Conservation (phyloP, 805 yeast species). For the Isabelozyma pseudorhagii region DNA sequence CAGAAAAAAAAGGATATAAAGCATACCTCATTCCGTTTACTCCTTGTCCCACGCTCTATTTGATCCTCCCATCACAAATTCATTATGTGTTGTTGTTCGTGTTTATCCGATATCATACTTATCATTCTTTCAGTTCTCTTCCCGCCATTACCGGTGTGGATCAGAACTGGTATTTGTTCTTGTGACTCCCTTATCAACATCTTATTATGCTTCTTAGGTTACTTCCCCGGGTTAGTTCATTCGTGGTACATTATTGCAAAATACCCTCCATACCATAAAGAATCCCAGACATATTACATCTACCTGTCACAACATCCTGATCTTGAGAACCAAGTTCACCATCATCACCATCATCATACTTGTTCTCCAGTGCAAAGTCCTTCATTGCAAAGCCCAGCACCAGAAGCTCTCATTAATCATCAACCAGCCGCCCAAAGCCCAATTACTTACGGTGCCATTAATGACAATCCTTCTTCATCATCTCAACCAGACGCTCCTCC, state of each 20-base stretch:
- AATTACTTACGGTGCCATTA: constrained; percentile 24
- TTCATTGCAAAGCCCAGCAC: not conserved
- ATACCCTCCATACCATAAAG: constrained; percentile 37
- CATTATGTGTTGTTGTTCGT: constrained; percentile 19
- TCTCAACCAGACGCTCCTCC: constrained; percentile 13
- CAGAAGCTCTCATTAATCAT: constrained; percentile 5
- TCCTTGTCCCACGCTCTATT: not conserved
- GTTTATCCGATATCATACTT: constrained; percentile 52
- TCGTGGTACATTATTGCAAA: constrained; percentile 49
- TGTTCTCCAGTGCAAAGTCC: constrained; percentile 4
- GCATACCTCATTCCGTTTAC: not conserved
- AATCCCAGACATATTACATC: constrained; percentile 31
- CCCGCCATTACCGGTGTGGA: constrained; percentile 73
- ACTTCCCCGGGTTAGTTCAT: constrained; percentile 50
- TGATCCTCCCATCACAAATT: not conserved
- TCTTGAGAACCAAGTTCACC: constrained; percentile 27
- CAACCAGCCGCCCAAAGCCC: constrained; percentile 1
- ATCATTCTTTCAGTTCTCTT: constrained; percentile 58
- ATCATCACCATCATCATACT: constrained; percentile 15
- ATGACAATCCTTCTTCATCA: constrained; percentile 12
- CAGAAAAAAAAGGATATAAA: not conserved
- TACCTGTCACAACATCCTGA: constrained; percentile 22
- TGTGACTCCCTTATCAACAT: constrained; percentile 46
- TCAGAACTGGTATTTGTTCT: constrained; percentile 61
- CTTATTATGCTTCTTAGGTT: constrained; percentile 44